Evolutionary conservation across 164 flowering plant genomes (phyloP), one percentile per base, ranked within the genome.

Genomic region (Sedum album): DNA sequence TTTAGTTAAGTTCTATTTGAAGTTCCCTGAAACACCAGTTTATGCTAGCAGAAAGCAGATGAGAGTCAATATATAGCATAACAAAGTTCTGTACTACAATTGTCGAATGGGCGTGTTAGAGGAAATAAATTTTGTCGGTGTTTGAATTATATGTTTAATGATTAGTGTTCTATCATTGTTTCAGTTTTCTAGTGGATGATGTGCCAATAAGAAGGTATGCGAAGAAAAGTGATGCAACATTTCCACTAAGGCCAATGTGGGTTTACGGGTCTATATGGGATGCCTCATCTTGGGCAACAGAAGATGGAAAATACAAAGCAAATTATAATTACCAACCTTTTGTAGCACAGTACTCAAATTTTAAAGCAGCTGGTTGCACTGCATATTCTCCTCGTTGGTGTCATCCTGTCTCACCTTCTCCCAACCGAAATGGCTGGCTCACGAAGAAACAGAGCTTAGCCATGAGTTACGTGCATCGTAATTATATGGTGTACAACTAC

Each of bases 301-400:
- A 88, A 64, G 83, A 88, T 67, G 99, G 99, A 0, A 94, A 85
- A 77, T 91, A 91, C 90, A 91, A 85, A 67, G 96, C 93, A 1
- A 88, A 91, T 71, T 94, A 94, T 41, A 66, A 71, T 0, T 94
- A 86, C 81, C 97, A 94, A 70, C 99, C 99, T 1, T 94, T 94
- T 66, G 79, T 87, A 0, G 99, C 85, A 1, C 68, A 69, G 60
- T 94, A 86, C 78, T 79, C 86, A 23, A 80, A 81, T 48, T 94
- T 94, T 81, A 86, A 86, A 60, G 80, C 88, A 0, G 57, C 76
- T 26, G 99, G 99, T 25, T 94, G 99, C 88, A 53, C 96, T 1
- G 91, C 95, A 74, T 81, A 87, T 35, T 64, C 96, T 0, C 76
- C 97, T 5, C n/a, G 75, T 1, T 35, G 83, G 71, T 94, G 99